Percentiles rank a stretch among this genome's conserved stretches.
These are phyloP conservation scores for Lachancea nothofagi DNA, from an alignment of 805 yeast species.

Conservation along the genomic window DNA sequence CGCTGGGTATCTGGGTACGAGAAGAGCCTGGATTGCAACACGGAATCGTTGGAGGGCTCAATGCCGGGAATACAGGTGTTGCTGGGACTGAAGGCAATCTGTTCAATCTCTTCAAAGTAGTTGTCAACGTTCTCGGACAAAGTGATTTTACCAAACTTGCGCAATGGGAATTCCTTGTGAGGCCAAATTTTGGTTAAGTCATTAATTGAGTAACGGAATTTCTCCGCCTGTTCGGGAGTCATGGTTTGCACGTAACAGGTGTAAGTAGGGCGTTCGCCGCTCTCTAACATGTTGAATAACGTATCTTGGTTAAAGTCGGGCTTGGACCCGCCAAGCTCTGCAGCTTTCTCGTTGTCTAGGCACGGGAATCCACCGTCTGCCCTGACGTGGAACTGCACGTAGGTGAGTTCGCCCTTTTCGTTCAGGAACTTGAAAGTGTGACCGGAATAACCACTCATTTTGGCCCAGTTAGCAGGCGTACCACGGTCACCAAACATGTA, in stretches of 20 bases:
- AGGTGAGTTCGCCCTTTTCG: conserved; percentile 43
- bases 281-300: conserved; percentile 41
- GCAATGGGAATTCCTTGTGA: conserved; percentile 75
- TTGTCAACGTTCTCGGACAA: conserved; percentile 80
- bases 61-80: conserved; percentile 65
- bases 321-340: conserved; percentile 40
- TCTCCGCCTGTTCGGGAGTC: conserved; percentile 74
- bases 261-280: conserved; percentile 48
- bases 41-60: conserved; percentile 75
- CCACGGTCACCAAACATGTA: conserved; percentile 58
- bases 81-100: conserved; percentile 69
- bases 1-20: conserved; percentile 75
- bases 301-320: conserved; percentile 45
- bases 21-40: conserved; percentile 68
- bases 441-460: conserved; percentile 60
- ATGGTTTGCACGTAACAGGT: conserved; percentile 54
- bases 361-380: conserved; percentile 48
- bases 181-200: conserved; percentile 94
- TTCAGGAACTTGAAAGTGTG: conserved; percentile 58
- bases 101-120: conserved; percentile 84
- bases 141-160: conserved; percentile 75
- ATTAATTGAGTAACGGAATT: conserved; percentile 71
- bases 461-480: conserved; percentile 48
- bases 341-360: conserved; percentile 43
- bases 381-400: conserved; percentile 50